These are phyloP conservation scores for Penicillium sp. DNA, from an alignment of 2,329 filamentous ascomycete genomes.

Conservation along the genomic window DNA sequence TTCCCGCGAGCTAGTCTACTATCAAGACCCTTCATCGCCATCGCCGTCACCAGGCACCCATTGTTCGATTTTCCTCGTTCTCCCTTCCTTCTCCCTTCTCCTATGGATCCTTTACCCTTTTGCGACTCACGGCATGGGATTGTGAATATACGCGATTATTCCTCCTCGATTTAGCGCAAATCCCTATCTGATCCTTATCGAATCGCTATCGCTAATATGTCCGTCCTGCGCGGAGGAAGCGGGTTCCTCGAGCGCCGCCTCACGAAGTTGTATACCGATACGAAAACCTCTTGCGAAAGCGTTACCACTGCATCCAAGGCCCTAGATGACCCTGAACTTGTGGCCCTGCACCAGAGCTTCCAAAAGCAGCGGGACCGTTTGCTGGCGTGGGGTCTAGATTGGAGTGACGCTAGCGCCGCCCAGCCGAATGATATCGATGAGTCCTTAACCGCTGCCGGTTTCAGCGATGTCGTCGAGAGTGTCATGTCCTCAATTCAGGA, in stretches of 20 bases:
- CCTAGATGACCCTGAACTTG: conserved; percentile 49
- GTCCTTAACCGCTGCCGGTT: conserved; percentile 56
- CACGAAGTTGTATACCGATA: conserved; percentile 60
- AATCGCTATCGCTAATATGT: conserved; percentile 34
- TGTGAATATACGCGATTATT: conserved; percentile 8
- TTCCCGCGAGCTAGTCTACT: conserved; percentile 25
- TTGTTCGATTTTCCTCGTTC: conserved; percentile 6
- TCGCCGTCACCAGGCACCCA: conserved; percentile 20
- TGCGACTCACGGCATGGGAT: conserved; percentile 13
- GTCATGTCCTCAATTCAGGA: conserved; percentile 61
- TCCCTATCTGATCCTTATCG: conserved; percentile 11
- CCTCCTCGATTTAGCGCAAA: conserved; percentile 14
- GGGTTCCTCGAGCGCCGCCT: conserved; percentile 47
- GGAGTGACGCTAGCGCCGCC: conserved; percentile 57
- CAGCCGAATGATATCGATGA: conserved; percentile 58
- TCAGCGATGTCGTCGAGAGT: conserved; percentile 60
- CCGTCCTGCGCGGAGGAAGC: conserved; percentile 41
- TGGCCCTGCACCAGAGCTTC: conserved; percentile 55
- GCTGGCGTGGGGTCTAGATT: conserved; percentile 61
- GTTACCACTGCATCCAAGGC: conserved; percentile 48
- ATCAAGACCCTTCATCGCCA: conserved; percentile 18
- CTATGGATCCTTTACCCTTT: conserved; percentile 8
- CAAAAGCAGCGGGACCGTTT: conserved; percentile 60
- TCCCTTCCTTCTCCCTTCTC: conserved; percentile 4
- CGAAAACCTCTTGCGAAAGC: conserved; percentile 57